Evolutionary conservation across 495 filamentous ascomycete species (phyloP), one percentile per base, ranked within the genome.

Genomic region (Penicillium cataractarum): DNA sequence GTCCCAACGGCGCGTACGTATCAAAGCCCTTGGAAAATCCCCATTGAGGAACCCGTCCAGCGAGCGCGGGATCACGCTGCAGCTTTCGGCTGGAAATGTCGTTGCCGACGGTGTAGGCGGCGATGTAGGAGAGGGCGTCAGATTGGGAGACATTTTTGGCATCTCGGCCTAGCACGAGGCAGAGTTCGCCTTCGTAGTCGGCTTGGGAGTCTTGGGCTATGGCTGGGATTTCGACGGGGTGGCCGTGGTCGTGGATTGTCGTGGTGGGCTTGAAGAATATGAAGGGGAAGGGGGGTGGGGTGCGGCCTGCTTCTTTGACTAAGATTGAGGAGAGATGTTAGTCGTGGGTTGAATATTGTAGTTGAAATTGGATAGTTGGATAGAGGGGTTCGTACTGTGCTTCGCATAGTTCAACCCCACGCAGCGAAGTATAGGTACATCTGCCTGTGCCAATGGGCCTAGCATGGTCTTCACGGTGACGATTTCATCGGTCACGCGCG

Each of bases 21-120:
- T 93, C 90, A 65, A 90, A 92, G 0, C 89, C 88, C 73, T 93
- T 93, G 1, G 89, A 89, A 0, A 91, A 71, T 0, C 80, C 79
- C 90, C 89, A 92, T 70, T 92, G 90, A 1, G 88, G 84, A 1
- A 89, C 86, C 4, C 87, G 87, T 9, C 83, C 83, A 53, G 84
- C 80, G 35, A 91, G 65, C 0, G 79, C 79, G 0, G 81, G 67
- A 27, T 74, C 63, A 0, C 60, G 78, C 32, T 85, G 82, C 55
- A 81, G 70, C 57, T 81, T 80, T 0, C 82, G 71, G 10, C 75
- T 75, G 8, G 76, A 80, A 24, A 84, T 72, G 64, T 85, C 82
- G 68, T 85, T 85, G 13, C 80, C 77, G 57, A 64, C 65, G 13
- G 78, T 77, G 62, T 83, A 85, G 22, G 73, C 82, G 6, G 78